A percentile compares a stretch with the other conserved stretches of the same genome.
phyloP scores from a whole-genome alignment of 345 rosid genomes.

The Eucalyptus curtisii region DNA sequence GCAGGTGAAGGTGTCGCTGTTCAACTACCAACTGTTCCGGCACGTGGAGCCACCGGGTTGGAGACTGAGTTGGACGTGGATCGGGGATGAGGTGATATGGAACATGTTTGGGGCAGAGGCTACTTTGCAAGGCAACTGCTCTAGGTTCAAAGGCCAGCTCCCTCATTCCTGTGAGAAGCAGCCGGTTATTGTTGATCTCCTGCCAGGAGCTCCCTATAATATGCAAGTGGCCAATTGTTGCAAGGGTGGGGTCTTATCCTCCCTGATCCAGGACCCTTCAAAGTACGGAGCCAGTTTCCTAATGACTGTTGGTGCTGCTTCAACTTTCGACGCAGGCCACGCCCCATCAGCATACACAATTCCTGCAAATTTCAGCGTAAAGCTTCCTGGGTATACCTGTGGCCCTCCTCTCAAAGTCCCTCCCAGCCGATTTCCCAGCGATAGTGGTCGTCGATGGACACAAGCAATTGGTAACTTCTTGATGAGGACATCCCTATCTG shows the following conservation, averaged over 20 bases:
- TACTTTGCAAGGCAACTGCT: constrained; percentile 80
- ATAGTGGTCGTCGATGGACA: constrained; percentile 64
- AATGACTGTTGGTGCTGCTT: constrained; percentile 20
- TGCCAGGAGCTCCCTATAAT: constrained; percentile 57
- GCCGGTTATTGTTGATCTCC: constrained; percentile 59
- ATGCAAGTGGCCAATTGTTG: constrained; percentile 56
- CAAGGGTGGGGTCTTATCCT: constrained; percentile 59
- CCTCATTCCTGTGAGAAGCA: constrained; percentile 64
- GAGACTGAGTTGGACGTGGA: constrained; percentile 72
- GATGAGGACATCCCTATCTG: background rate
- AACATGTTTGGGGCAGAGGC: constrained; percentile 72
- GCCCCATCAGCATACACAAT: constrained; percentile 4
- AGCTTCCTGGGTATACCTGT: constrained; percentile 66
- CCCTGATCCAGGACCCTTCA: constrained; percentile 44
- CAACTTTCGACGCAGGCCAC: background rate
- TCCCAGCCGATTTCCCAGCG: constrained; percentile 24
- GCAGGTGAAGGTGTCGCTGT: constrained; percentile 49
- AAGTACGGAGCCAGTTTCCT: constrained; percentile 31
- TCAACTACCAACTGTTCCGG: constrained; percentile 56
- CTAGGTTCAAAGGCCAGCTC: constrained; percentile 19
- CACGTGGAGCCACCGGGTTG: constrained; percentile 80
- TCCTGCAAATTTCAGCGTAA: constrained; percentile 51
- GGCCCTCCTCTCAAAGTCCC: constrained; percentile 17
- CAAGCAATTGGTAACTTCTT: constrained; percentile 51
- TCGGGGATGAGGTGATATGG: constrained; percentile 55